Evolutionary conservation across 176 grass and related monocot species (phyloP).

Genomic region (Phoenix dactylifera): DNA sequence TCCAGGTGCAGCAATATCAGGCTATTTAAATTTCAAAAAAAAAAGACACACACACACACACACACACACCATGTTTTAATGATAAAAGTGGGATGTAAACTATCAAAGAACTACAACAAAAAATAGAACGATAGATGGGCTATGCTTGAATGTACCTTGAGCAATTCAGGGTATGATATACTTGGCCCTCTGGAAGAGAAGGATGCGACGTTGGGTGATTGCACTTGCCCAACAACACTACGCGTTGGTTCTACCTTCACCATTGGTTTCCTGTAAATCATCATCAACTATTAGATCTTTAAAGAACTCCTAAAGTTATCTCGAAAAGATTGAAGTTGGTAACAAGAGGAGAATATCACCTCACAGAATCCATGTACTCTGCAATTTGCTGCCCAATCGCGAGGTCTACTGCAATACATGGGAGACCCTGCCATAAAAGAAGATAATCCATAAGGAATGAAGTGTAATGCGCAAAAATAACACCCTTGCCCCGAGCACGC

Average conservation of each 20-base stretch:
- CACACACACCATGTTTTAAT: too few relatives aligned
- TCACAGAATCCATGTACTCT: neutral
- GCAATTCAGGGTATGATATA: neutral
- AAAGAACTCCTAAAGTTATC: too few relatives aligned
- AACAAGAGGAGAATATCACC: neutral
- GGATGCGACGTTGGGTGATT: constrained; percentile 8
- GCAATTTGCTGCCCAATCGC: neutral
- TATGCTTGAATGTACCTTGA: constrained; percentile 6
- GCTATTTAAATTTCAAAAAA: constrained; percentile 18
- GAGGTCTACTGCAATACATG: constrained; percentile 13
- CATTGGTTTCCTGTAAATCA: neutral
- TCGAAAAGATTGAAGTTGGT: too few relatives aligned
- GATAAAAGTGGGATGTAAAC: too few relatives aligned
- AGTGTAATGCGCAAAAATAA: constrained; percentile 13
- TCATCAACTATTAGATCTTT: too few relatives aligned
- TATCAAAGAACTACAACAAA: neutral
- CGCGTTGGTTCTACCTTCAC: constrained; percentile 1
- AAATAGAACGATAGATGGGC: too few relatives aligned
- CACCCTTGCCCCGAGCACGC: neutral
- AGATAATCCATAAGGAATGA: neutral
- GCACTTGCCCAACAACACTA: neutral
- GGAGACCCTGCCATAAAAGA: neutral
- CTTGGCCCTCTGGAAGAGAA: constrained; percentile 18
- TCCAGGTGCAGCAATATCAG: constrained; percentile 58
- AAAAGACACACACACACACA: too few relatives aligned